A percentile compares a stretch with the other conserved stretches of the same genome.
These are phyloP conservation scores for Pseudotsuga menziesii DNA, from an alignment of 75 land plant genomes.

Conservation along the genomic window DNA sequence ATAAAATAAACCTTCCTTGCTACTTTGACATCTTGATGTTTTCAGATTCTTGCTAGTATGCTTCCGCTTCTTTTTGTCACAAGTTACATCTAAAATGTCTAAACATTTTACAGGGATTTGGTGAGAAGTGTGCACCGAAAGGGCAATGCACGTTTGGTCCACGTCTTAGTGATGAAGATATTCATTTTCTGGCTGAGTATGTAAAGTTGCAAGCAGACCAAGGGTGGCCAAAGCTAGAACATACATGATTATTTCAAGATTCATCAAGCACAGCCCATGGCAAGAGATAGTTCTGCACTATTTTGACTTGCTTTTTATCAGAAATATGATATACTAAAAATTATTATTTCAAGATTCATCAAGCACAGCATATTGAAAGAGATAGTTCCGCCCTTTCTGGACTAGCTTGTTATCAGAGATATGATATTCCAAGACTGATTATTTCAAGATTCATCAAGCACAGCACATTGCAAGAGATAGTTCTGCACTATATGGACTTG, in stretches of 20 bases:
- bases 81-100: not conserved
- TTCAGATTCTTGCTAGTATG: not conserved
- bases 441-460: too few relatives aligned
- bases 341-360: not conserved
- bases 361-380: too few relatives aligned
- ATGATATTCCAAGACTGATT: too few relatives aligned
- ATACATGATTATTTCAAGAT: not conserved
- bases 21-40: not conserved
- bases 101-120: slow-evolving; percentile 65
- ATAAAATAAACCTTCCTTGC: not conserved
- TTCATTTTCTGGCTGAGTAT: slow-evolving; percentile 69
- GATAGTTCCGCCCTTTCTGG: too few relatives aligned
- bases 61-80: not conserved
- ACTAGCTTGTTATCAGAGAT: too few relatives aligned
- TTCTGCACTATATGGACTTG: too few relatives aligned
- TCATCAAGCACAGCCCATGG: not conserved
- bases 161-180: slow-evolving; percentile 72
- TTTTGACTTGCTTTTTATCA: not conserved
- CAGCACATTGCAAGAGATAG: too few relatives aligned
- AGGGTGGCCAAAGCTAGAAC: slow-evolving; percentile 55
- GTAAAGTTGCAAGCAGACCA: slow-evolving; percentile 69
- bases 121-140: slow-evolving; percentile 77
- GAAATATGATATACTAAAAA: too few relatives aligned
- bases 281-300: not conserved
- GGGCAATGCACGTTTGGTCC: slow-evolving; percentile 93